Conservation (phyloP, 345 rosid genomes). For the Heritiera fomes region DNA sequence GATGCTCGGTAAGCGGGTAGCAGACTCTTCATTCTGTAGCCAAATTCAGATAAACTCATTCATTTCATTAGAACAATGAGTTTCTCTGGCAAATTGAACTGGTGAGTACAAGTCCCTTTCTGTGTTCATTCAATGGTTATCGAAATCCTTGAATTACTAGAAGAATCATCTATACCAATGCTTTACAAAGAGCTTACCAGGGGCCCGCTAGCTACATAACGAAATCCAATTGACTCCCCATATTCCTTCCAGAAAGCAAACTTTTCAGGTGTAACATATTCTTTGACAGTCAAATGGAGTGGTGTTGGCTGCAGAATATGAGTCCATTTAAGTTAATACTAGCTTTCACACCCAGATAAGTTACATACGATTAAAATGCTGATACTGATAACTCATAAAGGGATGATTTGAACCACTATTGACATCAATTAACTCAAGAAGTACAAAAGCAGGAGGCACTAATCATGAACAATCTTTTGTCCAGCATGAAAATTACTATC, state of each 20-base stretch:
- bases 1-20: not conserved
- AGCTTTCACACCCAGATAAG: not conserved
- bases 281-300: constrained; percentile 90
- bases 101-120: not conserved
- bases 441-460: not conserved
- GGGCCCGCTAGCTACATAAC: constrained; percentile 96
- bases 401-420: not conserved
- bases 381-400: not conserved
- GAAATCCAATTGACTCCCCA: constrained; percentile 95
- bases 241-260: constrained; percentile 92
- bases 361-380: not conserved
- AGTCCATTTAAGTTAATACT: constrained; percentile 6
- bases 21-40: not conserved
- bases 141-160: not conserved
- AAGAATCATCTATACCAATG: constrained; percentile 5
- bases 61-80: not conserved
- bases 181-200: constrained; percentile 51
- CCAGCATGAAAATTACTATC: not conserved
- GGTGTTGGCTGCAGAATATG: constrained; percentile 82
- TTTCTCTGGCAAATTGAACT: not conserved
- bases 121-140: not conserved
- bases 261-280: constrained; percentile 90
- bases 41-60: not conserved
- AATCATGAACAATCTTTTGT: not conserved
- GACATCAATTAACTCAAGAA: constrained; percentile 2